Evolutionary conservation across 1,284 basidiomycete genomes (phyloP).

Genomic region (Leccinum insigne): DNA sequence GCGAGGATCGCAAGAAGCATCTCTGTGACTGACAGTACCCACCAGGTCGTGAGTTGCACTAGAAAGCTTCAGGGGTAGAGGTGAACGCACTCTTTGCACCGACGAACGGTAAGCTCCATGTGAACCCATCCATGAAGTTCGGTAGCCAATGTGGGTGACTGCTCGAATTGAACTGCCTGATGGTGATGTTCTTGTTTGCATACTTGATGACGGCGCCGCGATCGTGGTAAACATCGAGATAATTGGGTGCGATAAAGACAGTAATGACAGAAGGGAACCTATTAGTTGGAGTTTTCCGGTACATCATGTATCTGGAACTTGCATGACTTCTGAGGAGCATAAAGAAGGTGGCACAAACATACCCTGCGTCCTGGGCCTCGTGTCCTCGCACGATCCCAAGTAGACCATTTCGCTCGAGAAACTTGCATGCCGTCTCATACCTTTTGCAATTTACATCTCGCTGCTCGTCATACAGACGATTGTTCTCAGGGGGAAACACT

Average conservation of each 20-base stretch:
- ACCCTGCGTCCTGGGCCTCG: conserved; percentile 98
- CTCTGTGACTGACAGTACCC: conserved; percentile 73
- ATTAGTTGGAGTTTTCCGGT: conserved; percentile 40
- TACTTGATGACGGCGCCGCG: conserved; percentile 96
- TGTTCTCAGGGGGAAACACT: conserved; percentile 31
- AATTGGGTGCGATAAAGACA: conserved; percentile 87
- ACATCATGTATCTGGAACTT: conserved; percentile 63
- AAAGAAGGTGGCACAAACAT: conserved; percentile 22
- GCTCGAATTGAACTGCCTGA: conserved; percentile 94
- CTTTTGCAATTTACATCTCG: conserved; percentile 38
- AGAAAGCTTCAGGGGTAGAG: background rate
- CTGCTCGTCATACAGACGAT: conserved; percentile 2
- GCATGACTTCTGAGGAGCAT: conserved; percentile 14
- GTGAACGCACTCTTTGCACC: conserved; percentile 86
- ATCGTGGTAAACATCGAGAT: conserved; percentile 87
- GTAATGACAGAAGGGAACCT: conserved; percentile 84
- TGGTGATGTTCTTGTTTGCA: conserved; percentile 97
- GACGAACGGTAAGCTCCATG: conserved; percentile 98
- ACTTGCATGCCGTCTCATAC: conserved; percentile 92
- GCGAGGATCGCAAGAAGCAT: conserved; percentile 96
- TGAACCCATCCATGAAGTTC: conserved; percentile 99
- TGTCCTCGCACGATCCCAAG: conserved; percentile 96
- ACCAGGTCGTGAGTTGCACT: background rate
- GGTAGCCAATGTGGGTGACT: conserved; percentile 93
- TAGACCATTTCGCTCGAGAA: conserved; percentile 91